Evolutionary conservation across 257 asterid genomes (phyloP), one percentile per base, ranked within the genome.

Genomic region (Anisodus acutangulus): DNA sequence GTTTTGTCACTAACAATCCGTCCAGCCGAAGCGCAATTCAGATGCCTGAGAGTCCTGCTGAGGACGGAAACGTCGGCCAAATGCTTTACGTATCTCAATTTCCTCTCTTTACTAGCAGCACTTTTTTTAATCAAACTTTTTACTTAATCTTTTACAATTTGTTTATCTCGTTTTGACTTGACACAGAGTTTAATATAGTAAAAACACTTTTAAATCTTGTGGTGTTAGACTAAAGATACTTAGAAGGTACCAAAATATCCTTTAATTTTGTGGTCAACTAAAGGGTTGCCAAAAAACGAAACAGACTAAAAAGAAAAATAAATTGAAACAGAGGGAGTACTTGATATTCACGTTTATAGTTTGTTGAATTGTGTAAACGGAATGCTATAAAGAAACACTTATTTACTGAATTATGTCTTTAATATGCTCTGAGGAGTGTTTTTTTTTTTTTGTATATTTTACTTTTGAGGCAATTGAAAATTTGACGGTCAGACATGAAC

Each of bases 41-140:
- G 91, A 93, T 96, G 76, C 97, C 98, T 3, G 97, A 93, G 83
- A 88, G 94, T 22, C 99, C 99, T 0, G 99, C 99, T 7, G 99
- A 96, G 89, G 98, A 94, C 83, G 97, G 98, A 79, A 96, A 96
- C 83, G 99, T 94, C 54, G 98, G 99, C 57, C 99, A 96, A 90
- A 87, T 96, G 98, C 97, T 93, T 83, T 91, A 93, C 82, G 98
- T 96, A 91, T 90, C 64, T 66, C 79, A 8, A 53, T 31, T 47
- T 82, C 62, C 11, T 49, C 8, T 13, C 41, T 39, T 67, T 82
- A 12, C 37, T 13, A 51, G 3, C 2, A 15, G 2, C 35, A 31
- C 2, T 1, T 31, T 31, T 31, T 31, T 31, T 31, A 31, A 31
- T 31, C 35, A 31, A 31, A 31, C 59, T 68, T 22, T 12, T 16